Evolutionary conservation across 495 filamentous ascomycete genomes (phyloP).

Genomic region (Penicillium canescens): DNA sequence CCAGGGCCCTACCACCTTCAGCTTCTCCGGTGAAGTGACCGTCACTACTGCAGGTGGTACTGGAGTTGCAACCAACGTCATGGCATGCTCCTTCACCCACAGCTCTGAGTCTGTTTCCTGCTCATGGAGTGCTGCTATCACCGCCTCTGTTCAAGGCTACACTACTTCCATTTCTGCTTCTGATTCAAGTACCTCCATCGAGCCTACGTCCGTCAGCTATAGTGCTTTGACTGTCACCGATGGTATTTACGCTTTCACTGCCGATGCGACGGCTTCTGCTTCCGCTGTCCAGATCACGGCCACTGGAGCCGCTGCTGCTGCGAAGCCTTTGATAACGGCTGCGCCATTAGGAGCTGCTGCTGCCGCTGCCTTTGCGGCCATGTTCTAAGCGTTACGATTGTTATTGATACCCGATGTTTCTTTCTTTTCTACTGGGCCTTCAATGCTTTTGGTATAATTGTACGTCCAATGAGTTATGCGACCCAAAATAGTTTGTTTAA

Average conservation of each 20-base stretch:
- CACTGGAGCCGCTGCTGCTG: constrained; percentile 3
- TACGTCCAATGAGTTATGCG: too few relatives aligned
- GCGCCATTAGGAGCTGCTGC: constrained; percentile 17
- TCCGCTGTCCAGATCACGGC: constrained; percentile 8
- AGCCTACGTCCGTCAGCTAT: neutral
- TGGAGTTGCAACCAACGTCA: neutral
- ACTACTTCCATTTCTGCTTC: constrained; percentile 5
- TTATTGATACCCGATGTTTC: neutral
- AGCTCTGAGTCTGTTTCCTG: constrained; percentile 12
- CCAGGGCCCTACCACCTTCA: constrained; percentile 18
- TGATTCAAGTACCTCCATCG: neutral
- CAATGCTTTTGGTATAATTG: too few relatives aligned
- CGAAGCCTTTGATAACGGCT: constrained; percentile 16
- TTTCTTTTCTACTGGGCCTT: neutral
- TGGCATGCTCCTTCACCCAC: constrained; percentile 14
- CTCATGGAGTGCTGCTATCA: neutral
- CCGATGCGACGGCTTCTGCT: neutral
- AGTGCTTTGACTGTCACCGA: constrained; percentile 7
- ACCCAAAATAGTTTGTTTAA: too few relatives aligned
- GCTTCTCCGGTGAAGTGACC: neutral
- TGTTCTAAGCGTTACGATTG: neutral
- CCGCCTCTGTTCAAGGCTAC: neutral
- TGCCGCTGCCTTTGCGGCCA: constrained; percentile 2
- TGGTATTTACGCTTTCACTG: constrained; percentile 6
- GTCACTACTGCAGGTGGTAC: neutral